Conservation (phyloP, 768 basidiomycete genomes). For the Trametes gibbosa region DNA sequence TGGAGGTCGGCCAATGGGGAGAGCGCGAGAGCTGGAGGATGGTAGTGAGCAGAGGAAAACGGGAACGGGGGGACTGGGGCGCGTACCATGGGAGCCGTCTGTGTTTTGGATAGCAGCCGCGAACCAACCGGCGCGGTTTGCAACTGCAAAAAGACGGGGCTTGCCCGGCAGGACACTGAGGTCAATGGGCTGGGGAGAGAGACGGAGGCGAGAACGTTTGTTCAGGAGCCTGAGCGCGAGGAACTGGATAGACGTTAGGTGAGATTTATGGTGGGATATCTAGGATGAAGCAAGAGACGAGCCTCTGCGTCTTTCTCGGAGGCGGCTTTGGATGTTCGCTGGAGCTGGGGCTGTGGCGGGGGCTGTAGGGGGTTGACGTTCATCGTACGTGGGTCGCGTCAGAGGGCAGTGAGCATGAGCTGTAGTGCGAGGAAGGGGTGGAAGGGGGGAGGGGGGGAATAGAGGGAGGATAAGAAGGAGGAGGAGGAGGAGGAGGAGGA, state of each 20-base stretch:
- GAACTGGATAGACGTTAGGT: conserved; percentile 18
- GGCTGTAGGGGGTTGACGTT: conserved; percentile 26
- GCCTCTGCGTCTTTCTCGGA: conserved; percentile 31
- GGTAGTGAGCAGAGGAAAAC: background rate
- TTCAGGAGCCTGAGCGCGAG: conserved; percentile 38
- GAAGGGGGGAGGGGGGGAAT: background rate
- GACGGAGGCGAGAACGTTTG: conserved; percentile 61
- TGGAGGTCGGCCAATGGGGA: conserved; percentile 65
- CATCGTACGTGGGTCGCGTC: conserved; percentile 10
- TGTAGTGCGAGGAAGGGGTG: background rate
- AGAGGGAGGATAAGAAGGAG: background rate
- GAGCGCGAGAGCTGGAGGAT: conserved; percentile 50
- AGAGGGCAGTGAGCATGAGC: background rate
- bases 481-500: background rate
- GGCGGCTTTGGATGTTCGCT: conserved; percentile 23
- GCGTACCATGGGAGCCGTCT: conserved; percentile 38
- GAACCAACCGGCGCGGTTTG: conserved; percentile 68
- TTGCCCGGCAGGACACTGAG: conserved; percentile 40
- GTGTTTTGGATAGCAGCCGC: conserved; percentile 50
- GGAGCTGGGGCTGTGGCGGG: conserved; percentile 16
- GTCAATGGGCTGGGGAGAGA: conserved; percentile 53
- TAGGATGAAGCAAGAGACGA: background rate
- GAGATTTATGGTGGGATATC: background rate
- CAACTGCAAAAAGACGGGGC: conserved; percentile 54
- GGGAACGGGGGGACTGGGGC: background rate